phyloP scores from a whole-genome alignment of 805 yeast species.

The Soucietia sequanensis region DNA sequence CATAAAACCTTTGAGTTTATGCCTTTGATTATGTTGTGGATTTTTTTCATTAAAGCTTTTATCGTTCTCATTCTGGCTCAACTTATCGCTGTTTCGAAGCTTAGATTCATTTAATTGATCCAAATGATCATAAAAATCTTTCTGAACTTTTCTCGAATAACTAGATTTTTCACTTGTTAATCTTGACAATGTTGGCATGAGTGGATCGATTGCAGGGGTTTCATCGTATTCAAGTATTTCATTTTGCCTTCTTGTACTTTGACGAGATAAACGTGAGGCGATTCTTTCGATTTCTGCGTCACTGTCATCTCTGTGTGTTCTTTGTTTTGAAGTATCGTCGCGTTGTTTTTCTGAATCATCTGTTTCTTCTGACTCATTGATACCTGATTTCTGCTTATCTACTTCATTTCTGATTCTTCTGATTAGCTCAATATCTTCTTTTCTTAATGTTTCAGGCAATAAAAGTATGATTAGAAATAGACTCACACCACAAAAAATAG shows the following conservation, averaged over 20 bases:
- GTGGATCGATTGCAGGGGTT: conserved; percentile 37
- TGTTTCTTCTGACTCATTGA: conserved; percentile 6
- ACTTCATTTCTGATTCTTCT: conserved; percentile 2
- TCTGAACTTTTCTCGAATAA: conserved; percentile 24
- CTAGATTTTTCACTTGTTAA: conserved; percentile 32
- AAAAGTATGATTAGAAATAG: conserved; percentile 49
- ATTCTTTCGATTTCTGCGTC: conserved; percentile 27
- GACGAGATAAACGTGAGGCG: conserved; percentile 28
- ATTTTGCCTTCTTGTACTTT: not conserved
- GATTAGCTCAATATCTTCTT: conserved; percentile 44
- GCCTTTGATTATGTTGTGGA: too few relatives aligned
- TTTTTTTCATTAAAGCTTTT: too few relatives aligned
- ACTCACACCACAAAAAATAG: conserved; percentile 59
- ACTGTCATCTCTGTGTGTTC: conserved; percentile 2
- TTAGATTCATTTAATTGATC: not conserved
- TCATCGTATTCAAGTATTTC: conserved; percentile 15
- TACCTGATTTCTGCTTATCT: conserved; percentile 1
- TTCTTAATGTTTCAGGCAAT: conserved; percentile 79
- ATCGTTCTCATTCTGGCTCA: too few relatives aligned
- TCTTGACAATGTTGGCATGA: conserved; percentile 39
- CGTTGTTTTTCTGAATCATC: conserved; percentile 4
- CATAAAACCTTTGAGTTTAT: conserved; percentile 22
- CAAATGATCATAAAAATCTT: not conserved
- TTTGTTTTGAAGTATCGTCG: not conserved
- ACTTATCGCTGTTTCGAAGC: not conserved